A percentile compares a stretch with the other conserved stretches of the same genome.
These are phyloP conservation scores for Mucor velutinosus DNA, from an alignment of 371 early-diverging fungal genomes.

Conservation along the genomic window DNA sequence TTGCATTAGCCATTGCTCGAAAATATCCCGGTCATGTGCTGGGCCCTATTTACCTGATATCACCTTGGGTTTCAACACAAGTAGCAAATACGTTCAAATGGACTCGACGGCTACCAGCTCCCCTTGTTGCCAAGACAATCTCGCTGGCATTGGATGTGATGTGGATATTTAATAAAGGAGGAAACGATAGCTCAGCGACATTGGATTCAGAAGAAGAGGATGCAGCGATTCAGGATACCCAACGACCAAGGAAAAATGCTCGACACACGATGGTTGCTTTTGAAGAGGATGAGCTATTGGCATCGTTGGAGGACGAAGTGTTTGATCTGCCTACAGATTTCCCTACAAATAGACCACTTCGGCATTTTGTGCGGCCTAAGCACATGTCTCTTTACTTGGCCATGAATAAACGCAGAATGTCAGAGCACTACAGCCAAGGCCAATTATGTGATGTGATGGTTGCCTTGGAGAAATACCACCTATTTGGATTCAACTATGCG, in stretches of 20 bases:
- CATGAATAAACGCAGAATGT: constrained; percentile 48
- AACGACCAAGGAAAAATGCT: not conserved
- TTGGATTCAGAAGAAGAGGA: not conserved
- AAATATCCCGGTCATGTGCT: constrained; percentile 38
- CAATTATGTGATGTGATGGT: constrained; percentile 50
- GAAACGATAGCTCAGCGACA: not conserved
- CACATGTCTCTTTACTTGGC: constrained; percentile 50
- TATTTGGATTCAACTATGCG: constrained; percentile 50
- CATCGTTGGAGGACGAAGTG: constrained; percentile 35
- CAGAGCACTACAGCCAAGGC: constrained; percentile 45
- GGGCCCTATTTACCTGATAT: constrained; percentile 47
- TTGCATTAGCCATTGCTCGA: constrained; percentile 45
- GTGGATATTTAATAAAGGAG: constrained; percentile 43
- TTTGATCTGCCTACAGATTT: constrained; percentile 49
- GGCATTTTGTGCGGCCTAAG: constrained; percentile 51
- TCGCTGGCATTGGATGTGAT: constrained; percentile 53
- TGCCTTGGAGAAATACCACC: constrained; percentile 52
- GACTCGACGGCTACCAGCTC: constrained; percentile 50
- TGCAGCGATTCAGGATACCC: not conserved
- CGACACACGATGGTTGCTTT: constrained; percentile 23
- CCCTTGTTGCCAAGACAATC: constrained; percentile 42
- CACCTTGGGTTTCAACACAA: constrained; percentile 57
- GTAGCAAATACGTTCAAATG: constrained; percentile 55
- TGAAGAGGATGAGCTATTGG: constrained; percentile 40
- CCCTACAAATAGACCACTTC: constrained; percentile 49